Evolutionary conservation across 2,329 filamentous ascomycete genomes (phyloP).

Genomic region (Bipolaris victoriae): DNA sequence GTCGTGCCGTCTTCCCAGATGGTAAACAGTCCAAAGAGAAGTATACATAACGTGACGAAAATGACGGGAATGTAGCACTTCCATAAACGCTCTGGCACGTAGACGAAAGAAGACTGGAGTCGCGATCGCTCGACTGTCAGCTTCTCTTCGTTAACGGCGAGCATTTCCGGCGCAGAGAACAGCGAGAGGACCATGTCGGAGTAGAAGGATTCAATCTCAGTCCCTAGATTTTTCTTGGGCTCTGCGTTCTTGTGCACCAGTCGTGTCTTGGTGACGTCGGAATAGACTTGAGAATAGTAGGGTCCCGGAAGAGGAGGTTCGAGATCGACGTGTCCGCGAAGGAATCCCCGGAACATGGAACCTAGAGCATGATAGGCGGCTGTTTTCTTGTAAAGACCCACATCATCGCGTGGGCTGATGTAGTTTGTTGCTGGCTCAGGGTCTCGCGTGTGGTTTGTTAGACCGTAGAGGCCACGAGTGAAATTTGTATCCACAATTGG

Average conservation of each 20-base stretch:
- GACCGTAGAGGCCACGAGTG: conserved; percentile 44
- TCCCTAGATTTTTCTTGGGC: conserved; percentile 30
- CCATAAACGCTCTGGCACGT: conserved; percentile 40
- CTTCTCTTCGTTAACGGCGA: conserved; percentile 26
- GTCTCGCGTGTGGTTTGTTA: conserved; percentile 42
- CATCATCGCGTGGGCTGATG: conserved; percentile 33
- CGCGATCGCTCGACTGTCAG: conserved; percentile 30
- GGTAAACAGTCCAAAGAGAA: conserved; percentile 36
- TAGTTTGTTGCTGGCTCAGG: conserved; percentile 32
- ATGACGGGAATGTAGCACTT: conserved; percentile 45
- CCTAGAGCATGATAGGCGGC: conserved; percentile 46
- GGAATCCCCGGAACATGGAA: conserved; percentile 38
- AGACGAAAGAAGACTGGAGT: conserved; percentile 41
- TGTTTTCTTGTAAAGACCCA: conserved; percentile 40
- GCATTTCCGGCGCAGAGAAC: conserved; percentile 44
- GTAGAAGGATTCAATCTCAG: conserved; percentile 40
- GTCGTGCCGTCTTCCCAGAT: conserved; percentile 47
- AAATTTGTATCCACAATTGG: conserved; percentile 43
- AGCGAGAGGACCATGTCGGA: conserved; percentile 45
- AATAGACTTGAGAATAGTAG: conserved; percentile 34
- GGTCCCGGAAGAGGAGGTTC: conserved; percentile 36
- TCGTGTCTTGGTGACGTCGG: conserved; percentile 52
- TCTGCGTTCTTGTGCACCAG: conserved; percentile 48
- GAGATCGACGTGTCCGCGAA: conserved; percentile 40
- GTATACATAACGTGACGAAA: conserved; percentile 33